phyloP scores from a whole-genome alignment of 345 rosid genomes.

The Pelargonium nanum region DNA sequence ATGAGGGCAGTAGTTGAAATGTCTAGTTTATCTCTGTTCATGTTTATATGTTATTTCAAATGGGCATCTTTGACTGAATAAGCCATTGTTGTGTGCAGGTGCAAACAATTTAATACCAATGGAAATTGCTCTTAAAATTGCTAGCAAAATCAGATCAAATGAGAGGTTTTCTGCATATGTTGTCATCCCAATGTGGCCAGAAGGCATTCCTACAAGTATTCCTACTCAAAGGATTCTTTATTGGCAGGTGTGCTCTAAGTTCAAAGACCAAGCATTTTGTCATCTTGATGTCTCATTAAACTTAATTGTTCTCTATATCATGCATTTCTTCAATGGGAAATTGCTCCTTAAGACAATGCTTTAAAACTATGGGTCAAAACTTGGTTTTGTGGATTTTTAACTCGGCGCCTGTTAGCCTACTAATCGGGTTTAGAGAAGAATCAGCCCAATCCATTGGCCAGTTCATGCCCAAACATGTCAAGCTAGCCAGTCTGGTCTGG shows the following conservation, averaged over 20 bases:
- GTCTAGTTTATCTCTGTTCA: not conserved
- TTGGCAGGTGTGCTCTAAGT: conserved; percentile 62
- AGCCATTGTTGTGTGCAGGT: conserved; percentile 31
- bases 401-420: too few relatives aligned
- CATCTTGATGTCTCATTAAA: not conserved
- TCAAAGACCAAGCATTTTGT: not conserved
- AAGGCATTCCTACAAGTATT: conserved; percentile 60
- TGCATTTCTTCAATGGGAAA: too few relatives aligned
- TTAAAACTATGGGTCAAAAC: too few relatives aligned
- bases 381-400: too few relatives aligned
- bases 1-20: too few relatives aligned
- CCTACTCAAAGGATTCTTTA: conserved; percentile 71
- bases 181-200: conserved; percentile 97
- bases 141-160: conserved; percentile 65
- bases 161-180: conserved; percentile 83
- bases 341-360: too few relatives aligned
- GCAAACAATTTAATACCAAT: conserved; percentile 89
- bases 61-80: not conserved
- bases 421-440: too few relatives aligned
- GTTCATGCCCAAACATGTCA: too few relatives aligned
- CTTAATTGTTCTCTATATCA: too few relatives aligned
- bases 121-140: conserved; percentile 89
- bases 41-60: not conserved
- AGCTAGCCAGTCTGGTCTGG: too few relatives aligned
- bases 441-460: too few relatives aligned